Evolutionary conservation across 192 early-diverging fungal species (phyloP), one percentile per base, ranked within the genome.

Genomic region (Lunasporangiospora selenospora): DNA sequence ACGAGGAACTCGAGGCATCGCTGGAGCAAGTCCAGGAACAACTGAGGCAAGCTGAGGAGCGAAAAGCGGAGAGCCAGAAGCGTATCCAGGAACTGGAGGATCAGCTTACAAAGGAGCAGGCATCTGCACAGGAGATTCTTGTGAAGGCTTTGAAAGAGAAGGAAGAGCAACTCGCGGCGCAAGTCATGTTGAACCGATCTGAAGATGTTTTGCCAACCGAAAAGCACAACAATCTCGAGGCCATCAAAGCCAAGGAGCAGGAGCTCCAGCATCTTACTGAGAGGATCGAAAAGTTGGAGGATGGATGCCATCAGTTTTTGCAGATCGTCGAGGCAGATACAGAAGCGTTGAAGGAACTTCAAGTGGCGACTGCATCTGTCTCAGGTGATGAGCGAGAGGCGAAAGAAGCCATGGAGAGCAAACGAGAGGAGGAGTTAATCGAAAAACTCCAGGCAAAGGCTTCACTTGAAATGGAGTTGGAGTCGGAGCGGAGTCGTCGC

Each of bases 41-140:
- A 27, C 46, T 71, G 24, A 16, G 57, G 30, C 46, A 62, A 18
- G 59, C 46, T n/a, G 59, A 71, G 51, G 13, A 6, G 1, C 43
- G 53, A 15, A 62, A 56, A 8, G 16, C 38, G 11, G 49, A 75
- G 21, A 61, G 60, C 44, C 59, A 78, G 24, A 43, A 53, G 9
- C 46, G 58, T 30, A 67, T 78, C 27, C 34, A 42, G 8, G 49
- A 64, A 29, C 45, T 78, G 16, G 77, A 78, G 32, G 23, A 53
- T 0, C 63, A 66, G 18, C 62, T 78, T 10, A 42, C 45, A 4
- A 30, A 33, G n/a, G 56, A 71, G 31, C 56, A 73, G 10, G 49
- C 38, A 4, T 32, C n/a, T 3, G 45, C 51, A 30, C 49, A 75
- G 40, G 65, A 70, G 26, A 29, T 36, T 13, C 51, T 79, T 15